Percentiles rank a stretch among this genome's conserved stretches.
These are phyloP conservation scores for Chaetomium cochliodes DNA, from an alignment of 495 filamentous ascomycete species.

Conservation along the genomic window DNA sequence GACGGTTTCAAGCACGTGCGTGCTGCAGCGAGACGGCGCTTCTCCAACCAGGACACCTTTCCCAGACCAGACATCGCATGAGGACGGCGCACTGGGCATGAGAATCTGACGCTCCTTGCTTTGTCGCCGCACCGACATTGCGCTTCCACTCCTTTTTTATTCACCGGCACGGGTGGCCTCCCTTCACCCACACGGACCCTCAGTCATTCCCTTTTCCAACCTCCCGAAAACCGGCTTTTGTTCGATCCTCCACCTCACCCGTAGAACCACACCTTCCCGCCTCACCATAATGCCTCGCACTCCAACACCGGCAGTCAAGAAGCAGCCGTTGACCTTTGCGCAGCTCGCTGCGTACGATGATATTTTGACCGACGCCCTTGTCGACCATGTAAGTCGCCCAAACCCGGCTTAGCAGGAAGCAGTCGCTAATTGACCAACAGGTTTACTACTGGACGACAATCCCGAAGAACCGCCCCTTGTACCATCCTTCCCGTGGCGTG, in stretches of 20 bases:
- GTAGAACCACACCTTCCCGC: background rate
- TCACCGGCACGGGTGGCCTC: constrained; percentile 13
- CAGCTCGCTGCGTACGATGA: constrained; percentile 94
- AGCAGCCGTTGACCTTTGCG: constrained; percentile 73
- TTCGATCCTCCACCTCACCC: background rate
- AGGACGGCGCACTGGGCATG: constrained; percentile 24
- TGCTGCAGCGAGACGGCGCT: background rate
- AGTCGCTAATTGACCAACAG: constrained; percentile 45
- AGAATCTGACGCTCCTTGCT: constrained; percentile 21
- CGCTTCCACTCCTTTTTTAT: constrained; percentile 19
- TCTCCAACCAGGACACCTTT: constrained; percentile 8
- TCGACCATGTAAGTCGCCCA: constrained; percentile 75
- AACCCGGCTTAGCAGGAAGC: background rate
- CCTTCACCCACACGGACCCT: background rate
- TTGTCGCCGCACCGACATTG: constrained; percentile 11
- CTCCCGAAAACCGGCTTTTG: background rate
- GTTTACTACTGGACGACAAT: constrained; percentile 93
- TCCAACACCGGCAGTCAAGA: constrained; percentile 41
- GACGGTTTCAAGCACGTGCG: constrained; percentile 4
- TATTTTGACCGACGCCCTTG: constrained; percentile 89
- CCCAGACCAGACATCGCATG: constrained; percentile 23
- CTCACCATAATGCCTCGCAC: constrained; percentile 27
- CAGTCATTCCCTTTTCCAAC: constrained; percentile 3
- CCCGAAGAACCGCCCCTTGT: constrained; percentile 88
- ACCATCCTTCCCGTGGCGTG: constrained; percentile 77